phyloP scores from a whole-genome alignment of 1,284 basidiomycete species.

The Coniferiporia weirii region DNA sequence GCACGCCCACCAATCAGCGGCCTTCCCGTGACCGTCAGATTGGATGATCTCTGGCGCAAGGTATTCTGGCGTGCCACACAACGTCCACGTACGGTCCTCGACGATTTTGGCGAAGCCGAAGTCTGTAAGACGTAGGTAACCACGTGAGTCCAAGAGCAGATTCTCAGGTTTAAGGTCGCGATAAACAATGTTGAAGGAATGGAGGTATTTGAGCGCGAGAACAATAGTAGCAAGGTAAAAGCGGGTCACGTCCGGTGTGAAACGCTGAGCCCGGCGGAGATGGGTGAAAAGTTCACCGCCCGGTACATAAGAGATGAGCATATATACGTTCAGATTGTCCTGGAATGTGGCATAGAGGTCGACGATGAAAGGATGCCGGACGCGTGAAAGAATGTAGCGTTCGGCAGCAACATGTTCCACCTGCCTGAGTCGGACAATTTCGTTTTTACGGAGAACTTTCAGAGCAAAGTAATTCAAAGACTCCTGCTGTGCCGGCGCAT shows the following conservation, averaged over 20 bases:
- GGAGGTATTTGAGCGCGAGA: slow-evolving; percentile 92
- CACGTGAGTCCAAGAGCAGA: slow-evolving; percentile 89
- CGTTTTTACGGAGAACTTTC: slow-evolving; percentile 89
- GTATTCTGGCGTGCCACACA: slow-evolving; percentile 98
- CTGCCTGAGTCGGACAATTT: slow-evolving; percentile 93
- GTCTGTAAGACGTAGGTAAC: slow-evolving; percentile 95
- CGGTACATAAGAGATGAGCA: slow-evolving; percentile 98
- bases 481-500: slow-evolving; percentile 39
- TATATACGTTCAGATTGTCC: slow-evolving; percentile 93
- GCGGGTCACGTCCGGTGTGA: slow-evolving; percentile 96
- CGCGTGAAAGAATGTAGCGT: slow-evolving; percentile 87
- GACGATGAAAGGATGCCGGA: slow-evolving; percentile 78
- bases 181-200: slow-evolving; percentile 98
- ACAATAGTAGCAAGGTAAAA: slow-evolving; percentile 98
- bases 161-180: slow-evolving; percentile 99
- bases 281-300: slow-evolving; percentile 97
- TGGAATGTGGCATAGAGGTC: slow-evolving; percentile 95
- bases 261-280: slow-evolving; percentile 86
- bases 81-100: slow-evolving; percentile 98
- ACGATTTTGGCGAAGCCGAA: slow-evolving; percentile 99
- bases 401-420: slow-evolving; percentile 99
- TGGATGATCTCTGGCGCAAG: slow-evolving; percentile 94
- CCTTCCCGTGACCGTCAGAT: slow-evolving; percentile 96
- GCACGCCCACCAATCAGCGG: slow-evolving; percentile 98
- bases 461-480: slow-evolving; percentile 71